Evolutionary conservation across 139 green algal genomes (phyloP).

Genomic region (Trebouxia sp.): DNA sequence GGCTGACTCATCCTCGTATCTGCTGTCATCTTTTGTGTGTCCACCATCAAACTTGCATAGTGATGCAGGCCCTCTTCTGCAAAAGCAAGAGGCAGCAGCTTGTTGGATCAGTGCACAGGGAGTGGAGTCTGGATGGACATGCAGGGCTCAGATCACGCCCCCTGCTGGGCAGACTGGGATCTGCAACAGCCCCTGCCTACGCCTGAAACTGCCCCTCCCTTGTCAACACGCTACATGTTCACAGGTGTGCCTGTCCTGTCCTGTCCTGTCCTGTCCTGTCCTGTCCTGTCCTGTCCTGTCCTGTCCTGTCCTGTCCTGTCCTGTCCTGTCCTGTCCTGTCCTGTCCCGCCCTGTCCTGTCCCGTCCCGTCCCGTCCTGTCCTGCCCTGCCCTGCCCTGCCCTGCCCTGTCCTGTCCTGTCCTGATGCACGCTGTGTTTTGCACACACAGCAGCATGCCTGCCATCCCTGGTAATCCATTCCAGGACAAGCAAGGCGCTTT

Average conservation of each 20-base stretch:
- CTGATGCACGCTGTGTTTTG: neutral
- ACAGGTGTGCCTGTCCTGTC: conserved; percentile 5
- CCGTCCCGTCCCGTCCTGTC: too few species aligned
- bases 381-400: too few species aligned
- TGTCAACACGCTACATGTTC: conserved; percentile 30
- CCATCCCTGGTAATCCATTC: neutral
- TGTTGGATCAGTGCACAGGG: neutral
- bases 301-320: neutral
- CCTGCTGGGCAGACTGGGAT: conserved; percentile 51
- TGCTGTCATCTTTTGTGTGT: too few species aligned
- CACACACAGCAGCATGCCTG: neutral
- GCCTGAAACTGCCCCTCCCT: neutral
- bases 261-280: neutral
- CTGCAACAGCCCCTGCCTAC: conserved; percentile 16
- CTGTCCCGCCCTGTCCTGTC: too few species aligned
- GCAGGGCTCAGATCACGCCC: conserved; percentile 71
- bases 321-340: too few species aligned
- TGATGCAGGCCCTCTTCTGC: neutral
- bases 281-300: neutral
- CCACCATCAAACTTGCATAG: neutral
- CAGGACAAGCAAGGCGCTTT: too few species aligned
- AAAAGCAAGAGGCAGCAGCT: neutral
- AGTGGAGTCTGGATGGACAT: conserved; percentile 50
- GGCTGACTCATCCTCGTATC: too few species aligned
- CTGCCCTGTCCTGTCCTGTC: too few species aligned